phyloP scores from a whole-genome alignment of 2,329 filamentous ascomycete species.

The Calonectria pteridis region DNA sequence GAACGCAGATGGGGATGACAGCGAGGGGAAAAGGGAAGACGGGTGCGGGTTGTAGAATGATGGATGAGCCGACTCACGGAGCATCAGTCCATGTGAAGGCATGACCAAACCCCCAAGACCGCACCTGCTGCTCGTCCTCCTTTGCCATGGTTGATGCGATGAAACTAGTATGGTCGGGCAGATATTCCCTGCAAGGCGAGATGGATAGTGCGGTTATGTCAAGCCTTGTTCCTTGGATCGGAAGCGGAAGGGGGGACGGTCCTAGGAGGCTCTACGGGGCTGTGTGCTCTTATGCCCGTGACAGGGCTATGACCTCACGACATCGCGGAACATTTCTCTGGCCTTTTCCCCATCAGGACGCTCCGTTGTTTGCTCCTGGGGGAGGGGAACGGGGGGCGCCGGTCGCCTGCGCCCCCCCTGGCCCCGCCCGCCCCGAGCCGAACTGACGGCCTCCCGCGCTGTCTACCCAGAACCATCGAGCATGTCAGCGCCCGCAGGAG shows the following conservation, averaged over 20 bases:
- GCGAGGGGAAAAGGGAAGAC: background rate
- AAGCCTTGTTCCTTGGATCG: background rate
- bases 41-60: too few species aligned
- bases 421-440: constrained; percentile 34
- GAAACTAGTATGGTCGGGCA: background rate
- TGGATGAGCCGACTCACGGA: constrained; percentile 65
- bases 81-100: constrained; percentile 81
- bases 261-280: constrained; percentile 25
- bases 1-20: background rate
- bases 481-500: background rate
- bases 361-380: background rate
- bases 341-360: constrained; percentile 1
- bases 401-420: constrained; percentile 32
- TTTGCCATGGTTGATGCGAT: constrained; percentile 18
- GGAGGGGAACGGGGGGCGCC: background rate
- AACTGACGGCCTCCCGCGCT: constrained; percentile 3
- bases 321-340: background rate
- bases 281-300: constrained; percentile 11
- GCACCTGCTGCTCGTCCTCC: constrained; percentile 61
- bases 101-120: constrained; percentile 75
- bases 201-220: background rate
- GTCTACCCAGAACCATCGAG: background rate
- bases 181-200: background rate
- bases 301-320: constrained; percentile 37
- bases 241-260: background rate